A percentile compares a stretch with the other conserved stretches of the same genome.
These are phyloP conservation scores for Leucocoprinus birnbaumii DNA, from an alignment of 768 basidiomycete genomes.

Conservation along the genomic window DNA sequence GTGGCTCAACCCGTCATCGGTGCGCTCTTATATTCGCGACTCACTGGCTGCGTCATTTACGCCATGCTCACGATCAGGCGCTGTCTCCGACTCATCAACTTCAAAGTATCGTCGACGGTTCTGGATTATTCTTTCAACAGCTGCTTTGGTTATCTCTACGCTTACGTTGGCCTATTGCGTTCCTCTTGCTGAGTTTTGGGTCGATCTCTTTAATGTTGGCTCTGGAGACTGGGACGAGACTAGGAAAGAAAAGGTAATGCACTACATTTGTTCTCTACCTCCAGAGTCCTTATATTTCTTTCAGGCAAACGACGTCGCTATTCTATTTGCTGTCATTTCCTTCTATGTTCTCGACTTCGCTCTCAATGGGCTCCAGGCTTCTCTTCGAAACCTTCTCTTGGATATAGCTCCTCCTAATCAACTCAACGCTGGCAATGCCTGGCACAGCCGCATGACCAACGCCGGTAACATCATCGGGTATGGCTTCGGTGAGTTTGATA, in stretches of 20 bases:
- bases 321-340: slow-evolving; percentile 81
- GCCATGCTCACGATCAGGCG: slow-evolving; percentile 50
- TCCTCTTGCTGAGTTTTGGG: slow-evolving; percentile 65
- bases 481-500: slow-evolving; percentile 65
- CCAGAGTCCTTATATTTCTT: neutral
- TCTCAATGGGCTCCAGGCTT: slow-evolving; percentile 94
- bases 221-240: slow-evolving; percentile 87
- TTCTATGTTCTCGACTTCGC: slow-evolving; percentile 97
- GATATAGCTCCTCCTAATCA: slow-evolving; percentile 89
- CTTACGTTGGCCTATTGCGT: slow-evolving; percentile 82
- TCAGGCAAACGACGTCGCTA: slow-evolving; percentile 69
- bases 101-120: slow-evolving; percentile 89
- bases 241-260: slow-evolving; percentile 50
- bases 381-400: slow-evolving; percentile 88
- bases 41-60: slow-evolving; percentile 24
- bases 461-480: slow-evolving; percentile 97
- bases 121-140: slow-evolving; percentile 90
- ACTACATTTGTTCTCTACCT: slow-evolving; percentile 17
- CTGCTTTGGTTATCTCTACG: slow-evolving; percentile 75
- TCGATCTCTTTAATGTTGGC: slow-evolving; percentile 73
- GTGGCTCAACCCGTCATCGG: slow-evolving; percentile 98
- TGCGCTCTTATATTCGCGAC: slow-evolving; percentile 31
- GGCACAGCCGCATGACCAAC: slow-evolving; percentile 96
- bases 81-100: slow-evolving; percentile 90
- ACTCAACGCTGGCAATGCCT: slow-evolving; percentile 92